Evolutionary conservation across 2,329 filamentous ascomycete species (phyloP), one percentile per base, ranked within the genome.

Genomic region (Xylogone sp.): DNA sequence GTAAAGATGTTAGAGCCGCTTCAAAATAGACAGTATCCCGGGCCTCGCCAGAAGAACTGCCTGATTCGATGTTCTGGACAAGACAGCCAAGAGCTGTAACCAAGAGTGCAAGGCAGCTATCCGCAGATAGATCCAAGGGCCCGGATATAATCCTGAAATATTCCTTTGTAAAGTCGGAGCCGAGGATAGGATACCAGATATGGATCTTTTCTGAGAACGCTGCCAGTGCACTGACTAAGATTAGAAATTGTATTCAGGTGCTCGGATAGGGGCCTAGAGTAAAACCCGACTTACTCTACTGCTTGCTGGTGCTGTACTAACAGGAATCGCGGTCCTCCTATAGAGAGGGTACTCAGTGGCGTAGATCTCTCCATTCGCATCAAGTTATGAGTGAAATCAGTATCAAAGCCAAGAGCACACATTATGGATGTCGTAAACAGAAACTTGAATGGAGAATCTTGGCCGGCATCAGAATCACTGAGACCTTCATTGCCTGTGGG

Each of bases 151-250:
- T 31, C 8, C 27, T 31, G 27, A 31, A 31, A 31, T 8, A 31
- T 53, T 49, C 7, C 49, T 46, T 12, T 52, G 49, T 6, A 65
- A 48, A 6, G n/a, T n/a, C n/a, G n/a, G n/a, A n/a, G n/a, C n/a
- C n/a, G n/a, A n/a, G n/a, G n/a, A 65, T 57, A 8, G 62, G 62
- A 51, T 63, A 65, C 53, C 59, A 64, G 18, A 31, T 42, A 48
- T 65, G 62, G n/a, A 65, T 54, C 19, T 57, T 31, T 5, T 54
- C 52, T 1, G 59, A 64, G 51, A 65, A 64, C 19, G 52, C 52
- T 2, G 51, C 50, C n/a, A 65, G 46, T 10, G 55, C 27, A 31
- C 13, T 8, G 27, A 31, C 27, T 31, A 8, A 13, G 7, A 8
- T 7, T 31, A 8, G 27, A 31, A 8, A 31, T 31, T 31, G 7